Conservation (phyloP, 1,139 yeast genomes). For the Debaryomyces robertsiae region DNA sequence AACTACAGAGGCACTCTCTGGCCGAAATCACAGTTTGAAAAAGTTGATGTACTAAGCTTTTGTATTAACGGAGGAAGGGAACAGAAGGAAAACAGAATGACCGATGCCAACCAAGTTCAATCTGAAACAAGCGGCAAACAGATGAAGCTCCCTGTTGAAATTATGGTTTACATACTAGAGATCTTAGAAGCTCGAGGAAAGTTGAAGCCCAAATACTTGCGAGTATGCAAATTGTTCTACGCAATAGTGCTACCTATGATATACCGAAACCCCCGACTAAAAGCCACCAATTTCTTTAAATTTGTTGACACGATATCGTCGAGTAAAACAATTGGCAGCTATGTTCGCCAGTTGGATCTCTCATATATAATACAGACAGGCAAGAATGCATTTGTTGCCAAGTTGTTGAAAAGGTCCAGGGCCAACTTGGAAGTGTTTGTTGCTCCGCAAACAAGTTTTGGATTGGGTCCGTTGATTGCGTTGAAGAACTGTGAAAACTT, state of each 20-base stretch:
- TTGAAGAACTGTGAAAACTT: conserved; percentile 68
- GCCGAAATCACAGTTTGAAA: conserved; percentile 50
- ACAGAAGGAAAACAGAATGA: conserved; percentile 16
- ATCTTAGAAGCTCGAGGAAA: conserved; percentile 36
- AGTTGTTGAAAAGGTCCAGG: conserved; percentile 74
- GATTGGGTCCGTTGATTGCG: conserved; percentile 82
- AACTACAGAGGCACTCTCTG: conserved; percentile 32
- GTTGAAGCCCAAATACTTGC: conserved; percentile 53
- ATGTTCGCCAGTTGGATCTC: conserved; percentile 63
- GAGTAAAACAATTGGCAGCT: conserved; percentile 43
- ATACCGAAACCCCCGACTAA: conserved; percentile 63
- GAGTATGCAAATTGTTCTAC: conserved; percentile 67
- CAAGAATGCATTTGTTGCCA: conserved; percentile 88
- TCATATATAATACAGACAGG: conserved; percentile 85
- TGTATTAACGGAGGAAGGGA: conserved; percentile 27
- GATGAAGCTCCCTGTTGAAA: conserved; percentile 58
- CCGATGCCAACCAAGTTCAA: conserved; percentile 16
- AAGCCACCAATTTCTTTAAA: conserved; percentile 64
- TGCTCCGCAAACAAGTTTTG: conserved; percentile 96
- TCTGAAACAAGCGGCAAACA: conserved; percentile 15
- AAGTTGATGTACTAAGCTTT: conserved; percentile 45
- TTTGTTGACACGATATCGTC: conserved; percentile 72
- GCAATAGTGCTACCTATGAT: conserved; percentile 58
- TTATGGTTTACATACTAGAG: conserved; percentile 55
- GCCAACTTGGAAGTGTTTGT: conserved; percentile 63